Percentiles rank a stretch among this genome's conserved stretches.
These are phyloP conservation scores for Ustilago cynodontis DNA, from an alignment of 1,284 basidiomycete species.

Conservation along the genomic window DNA sequence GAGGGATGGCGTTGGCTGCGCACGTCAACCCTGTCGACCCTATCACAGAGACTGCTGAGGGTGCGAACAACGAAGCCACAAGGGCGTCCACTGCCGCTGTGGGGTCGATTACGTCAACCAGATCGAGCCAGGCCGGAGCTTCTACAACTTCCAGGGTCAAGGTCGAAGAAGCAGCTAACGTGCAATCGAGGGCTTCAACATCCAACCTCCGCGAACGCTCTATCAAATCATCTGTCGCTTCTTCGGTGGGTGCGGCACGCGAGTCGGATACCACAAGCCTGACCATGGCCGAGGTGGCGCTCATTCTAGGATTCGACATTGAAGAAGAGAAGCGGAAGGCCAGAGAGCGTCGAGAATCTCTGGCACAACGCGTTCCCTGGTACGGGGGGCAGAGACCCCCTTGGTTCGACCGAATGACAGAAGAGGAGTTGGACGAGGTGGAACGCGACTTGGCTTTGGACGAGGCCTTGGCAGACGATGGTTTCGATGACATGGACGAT, in stretches of 20 bases:
- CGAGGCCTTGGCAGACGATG: constrained; percentile 6
- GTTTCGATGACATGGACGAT: constrained; percentile 7
- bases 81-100: not conserved
- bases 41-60: not conserved
- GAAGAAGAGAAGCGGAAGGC: constrained; percentile 40
- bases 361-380: constrained; percentile 13
- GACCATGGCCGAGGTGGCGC: constrained; percentile 41
- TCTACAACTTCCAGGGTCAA: not conserved
- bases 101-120: not conserved
- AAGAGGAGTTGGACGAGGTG: constrained; percentile 16
- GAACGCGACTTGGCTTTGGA: constrained; percentile 22
- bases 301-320: constrained; percentile 50
- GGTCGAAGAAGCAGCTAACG: not conserved
- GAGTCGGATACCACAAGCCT: constrained; percentile 37
- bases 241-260: constrained; percentile 35
- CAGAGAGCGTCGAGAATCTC: constrained; percentile 15
- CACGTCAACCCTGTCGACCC: constrained; percentile 15
- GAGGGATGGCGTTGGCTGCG: constrained; percentile 43
- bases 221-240: constrained; percentile 45
- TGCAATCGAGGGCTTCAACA: not conserved
- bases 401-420: constrained; percentile 2
- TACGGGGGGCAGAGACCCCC: not conserved
- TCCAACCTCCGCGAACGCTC: constrained; percentile 33
- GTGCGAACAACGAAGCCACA: not conserved
- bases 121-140: not conserved